phyloP scores from a whole-genome alignment of 2,329 filamentous ascomycete species.

The Calonectria naviculata region DNA sequence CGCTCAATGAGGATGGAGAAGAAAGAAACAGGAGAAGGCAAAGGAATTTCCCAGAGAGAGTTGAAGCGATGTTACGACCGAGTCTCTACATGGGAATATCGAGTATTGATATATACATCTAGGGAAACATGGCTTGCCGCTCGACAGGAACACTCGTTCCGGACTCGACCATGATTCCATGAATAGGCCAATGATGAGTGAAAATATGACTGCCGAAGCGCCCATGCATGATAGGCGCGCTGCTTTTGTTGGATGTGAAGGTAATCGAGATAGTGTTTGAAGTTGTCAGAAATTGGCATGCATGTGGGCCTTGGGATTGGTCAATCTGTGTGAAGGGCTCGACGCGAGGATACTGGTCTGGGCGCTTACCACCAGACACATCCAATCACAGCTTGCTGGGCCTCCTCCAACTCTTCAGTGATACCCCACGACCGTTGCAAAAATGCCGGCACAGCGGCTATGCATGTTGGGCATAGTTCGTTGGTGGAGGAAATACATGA shows the following conservation, averaged over 20 bases:
- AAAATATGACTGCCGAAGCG: slow-evolving; percentile 26
- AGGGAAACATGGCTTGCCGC: slow-evolving; percentile 25
- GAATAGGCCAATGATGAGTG: slow-evolving; percentile 29
- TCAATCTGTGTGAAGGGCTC: slow-evolving; percentile 4
- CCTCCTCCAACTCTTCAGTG: slow-evolving; percentile 18
- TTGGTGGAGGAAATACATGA: slow-evolving; percentile 17
- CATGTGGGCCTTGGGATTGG: slow-evolving; percentile 31
- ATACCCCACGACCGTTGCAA: slow-evolving; percentile 23
- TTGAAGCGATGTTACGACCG: slow-evolving; percentile 1
- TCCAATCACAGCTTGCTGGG: slow-evolving; percentile 30
- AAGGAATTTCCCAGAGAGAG: slow-evolving; percentile 10
- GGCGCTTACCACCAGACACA: slow-evolving; percentile 32
- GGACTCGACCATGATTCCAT: slow-evolving; percentile 23
- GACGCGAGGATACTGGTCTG: slow-evolving; percentile 22
- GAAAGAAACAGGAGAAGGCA: slow-evolving; percentile 17
- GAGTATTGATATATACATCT: slow-evolving; percentile 34
- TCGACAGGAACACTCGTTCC: slow-evolving; percentile 21
- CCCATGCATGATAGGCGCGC: slow-evolving; percentile 41
- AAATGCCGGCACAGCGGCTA: slow-evolving; percentile 34
- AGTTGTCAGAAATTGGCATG: slow-evolving; percentile 26
- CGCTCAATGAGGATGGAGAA: slow-evolving; percentile 21
- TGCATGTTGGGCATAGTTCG: slow-evolving; percentile 18
- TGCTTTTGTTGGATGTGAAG: slow-evolving; percentile 15
- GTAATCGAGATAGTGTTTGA: slow-evolving; percentile 25
- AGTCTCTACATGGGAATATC: slow-evolving; percentile 9